These are phyloP conservation scores for Paecilomyces niveus DNA, from an alignment of 2,329 filamentous ascomycete species.

Conservation along the genomic window DNA sequence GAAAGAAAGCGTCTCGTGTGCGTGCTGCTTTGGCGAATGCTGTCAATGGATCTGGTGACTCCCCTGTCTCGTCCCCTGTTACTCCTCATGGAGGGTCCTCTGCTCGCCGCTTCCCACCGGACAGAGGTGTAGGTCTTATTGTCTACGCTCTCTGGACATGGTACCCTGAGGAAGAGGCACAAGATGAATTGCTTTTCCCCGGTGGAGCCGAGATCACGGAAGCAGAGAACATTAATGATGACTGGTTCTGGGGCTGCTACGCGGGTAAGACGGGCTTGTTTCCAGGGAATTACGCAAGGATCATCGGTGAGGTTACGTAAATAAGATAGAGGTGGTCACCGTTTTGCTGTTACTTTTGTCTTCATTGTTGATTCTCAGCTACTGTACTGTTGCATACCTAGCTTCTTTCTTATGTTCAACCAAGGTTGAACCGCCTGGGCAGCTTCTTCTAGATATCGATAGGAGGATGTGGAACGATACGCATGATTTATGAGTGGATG, in stretches of 20 bases:
- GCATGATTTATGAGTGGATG: not conserved
- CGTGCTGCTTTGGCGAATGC: constrained; percentile 10
- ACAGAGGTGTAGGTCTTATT: constrained; percentile 63
- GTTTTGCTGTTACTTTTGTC: not conserved
- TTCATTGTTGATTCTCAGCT: not conserved
- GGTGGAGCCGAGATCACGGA: constrained; percentile 75
- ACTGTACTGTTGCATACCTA: not conserved
- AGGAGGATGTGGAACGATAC: not conserved
- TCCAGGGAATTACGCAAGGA: constrained; percentile 65
- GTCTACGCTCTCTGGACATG: constrained; percentile 68
- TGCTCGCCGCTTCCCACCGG: constrained; percentile 57
- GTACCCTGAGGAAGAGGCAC: constrained; percentile 53
- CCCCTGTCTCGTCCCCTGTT: constrained; percentile 49
- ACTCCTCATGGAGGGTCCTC: constrained; percentile 28
- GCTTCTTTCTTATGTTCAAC: not conserved
- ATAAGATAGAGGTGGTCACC: not conserved
- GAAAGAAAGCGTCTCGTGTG: constrained; percentile 30
- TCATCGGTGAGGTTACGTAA: constrained; percentile 34
- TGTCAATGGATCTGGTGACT: constrained; percentile 3
- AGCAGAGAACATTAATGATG: constrained; percentile 78
- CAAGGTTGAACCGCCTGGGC: not conserved
- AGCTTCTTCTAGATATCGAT: not conserved
- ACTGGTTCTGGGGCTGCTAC: constrained; percentile 86
- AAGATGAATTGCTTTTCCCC: constrained; percentile 77
- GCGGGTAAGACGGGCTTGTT: constrained; percentile 74